Base-by-base conservation (phyloP, 2,329 filamentous ascomycete genomes). In the Aspergillus unguis region DNA sequence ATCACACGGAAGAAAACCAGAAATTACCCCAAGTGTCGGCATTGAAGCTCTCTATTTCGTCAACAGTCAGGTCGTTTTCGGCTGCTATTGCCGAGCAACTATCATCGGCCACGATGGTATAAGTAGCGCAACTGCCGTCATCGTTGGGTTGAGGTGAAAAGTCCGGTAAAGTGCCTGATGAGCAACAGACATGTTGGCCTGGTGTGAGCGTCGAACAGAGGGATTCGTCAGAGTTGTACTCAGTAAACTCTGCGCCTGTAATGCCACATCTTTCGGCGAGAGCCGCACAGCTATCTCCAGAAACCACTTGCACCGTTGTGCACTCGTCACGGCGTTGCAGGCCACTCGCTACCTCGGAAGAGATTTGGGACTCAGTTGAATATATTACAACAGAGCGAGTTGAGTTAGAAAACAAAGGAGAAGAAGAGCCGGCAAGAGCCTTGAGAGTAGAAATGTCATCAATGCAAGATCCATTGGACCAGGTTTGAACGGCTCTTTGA, bases 1-100 rank as follows among this genome's bases (percentile, higher is more conserved):
- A 36, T 36, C 5, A 36, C 11, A 36, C 11, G 33, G 7, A 36
- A 36, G 33, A 36, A n/a, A n/a, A 36, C 33, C 6, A 36, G 33
- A 32, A 46, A 1, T 8, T 37, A 23, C 68, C 74, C 76, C 76
- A 78, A 3, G 75, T 78, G 2, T 71, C 62, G 7, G 61, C 69
- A 56, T 79, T 79, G 43, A 67, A 72, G 1, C 53, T 52, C 25
- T 72, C 65, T 10, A 82, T 66, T 3, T 76, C 62, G 0, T 65
- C 56, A 0, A 64, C 52, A 0, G 68, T 76, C 5, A 80, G 56
- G 4, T 62, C 58, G 54, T 76, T 52, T 0, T 50, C 46, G 2
- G 58, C 55, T 1, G 69, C 72, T 44, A 78, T 62, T 2, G 11
- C 48, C 10, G 52, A 42, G 59, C 74, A 79, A 28, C 32, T 62